phyloP scores from a whole-genome alignment of 495 filamentous ascomycete species.

The Podospora didyma region DNA sequence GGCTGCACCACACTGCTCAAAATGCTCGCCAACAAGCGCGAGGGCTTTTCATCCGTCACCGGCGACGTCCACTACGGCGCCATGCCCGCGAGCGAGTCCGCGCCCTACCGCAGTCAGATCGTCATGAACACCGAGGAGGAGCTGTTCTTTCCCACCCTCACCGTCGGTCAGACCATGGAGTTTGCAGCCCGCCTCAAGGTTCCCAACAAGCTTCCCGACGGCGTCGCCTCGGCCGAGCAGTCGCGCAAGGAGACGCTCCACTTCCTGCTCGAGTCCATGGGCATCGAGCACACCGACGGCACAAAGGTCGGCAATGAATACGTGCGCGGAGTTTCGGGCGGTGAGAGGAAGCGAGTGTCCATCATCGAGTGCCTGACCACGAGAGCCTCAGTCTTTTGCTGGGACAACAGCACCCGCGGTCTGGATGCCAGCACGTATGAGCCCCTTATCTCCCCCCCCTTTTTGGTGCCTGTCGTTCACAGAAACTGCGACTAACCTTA shows the following conservation, averaged over 20 bases:
- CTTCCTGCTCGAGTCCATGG: slow-evolving; percentile 33
- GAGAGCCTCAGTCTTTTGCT: slow-evolving; percentile 36
- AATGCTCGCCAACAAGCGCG: slow-evolving; percentile 65
- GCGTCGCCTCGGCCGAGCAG: slow-evolving; percentile 11
- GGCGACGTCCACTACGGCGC: slow-evolving; percentile 70
- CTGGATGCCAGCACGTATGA: slow-evolving; percentile 38
- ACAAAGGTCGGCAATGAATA: slow-evolving; percentile 80
- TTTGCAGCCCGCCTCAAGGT: slow-evolving; percentile 56
- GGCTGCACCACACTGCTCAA: slow-evolving; percentile 85
- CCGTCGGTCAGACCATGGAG: slow-evolving; percentile 56
- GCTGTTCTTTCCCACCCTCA: slow-evolving; percentile 59
- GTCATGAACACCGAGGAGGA: slow-evolving; percentile 53
- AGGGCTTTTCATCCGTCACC: slow-evolving; percentile 61
- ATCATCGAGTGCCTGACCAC: slow-evolving; percentile 41
- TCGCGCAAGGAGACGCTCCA: slow-evolving; percentile 17
- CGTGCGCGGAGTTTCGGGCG: slow-evolving; percentile 65
- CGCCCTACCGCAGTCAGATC: slow-evolving; percentile 62
- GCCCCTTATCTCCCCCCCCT: slow-evolving; percentile 11
- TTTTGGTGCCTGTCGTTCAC: too few relatives aligned
- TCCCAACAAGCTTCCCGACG: slow-evolving; percentile 28
- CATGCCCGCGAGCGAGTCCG: slow-evolving; percentile 43
- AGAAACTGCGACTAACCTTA: too few relatives aligned
- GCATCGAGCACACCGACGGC: slow-evolving; percentile 71
- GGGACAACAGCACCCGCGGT: slow-evolving; percentile 52
- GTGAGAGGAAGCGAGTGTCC: slow-evolving; percentile 52